Base-by-base conservation (phyloP, 2,329 filamentous ascomycete species). In the Phaeoacremonium minimum region DNA sequence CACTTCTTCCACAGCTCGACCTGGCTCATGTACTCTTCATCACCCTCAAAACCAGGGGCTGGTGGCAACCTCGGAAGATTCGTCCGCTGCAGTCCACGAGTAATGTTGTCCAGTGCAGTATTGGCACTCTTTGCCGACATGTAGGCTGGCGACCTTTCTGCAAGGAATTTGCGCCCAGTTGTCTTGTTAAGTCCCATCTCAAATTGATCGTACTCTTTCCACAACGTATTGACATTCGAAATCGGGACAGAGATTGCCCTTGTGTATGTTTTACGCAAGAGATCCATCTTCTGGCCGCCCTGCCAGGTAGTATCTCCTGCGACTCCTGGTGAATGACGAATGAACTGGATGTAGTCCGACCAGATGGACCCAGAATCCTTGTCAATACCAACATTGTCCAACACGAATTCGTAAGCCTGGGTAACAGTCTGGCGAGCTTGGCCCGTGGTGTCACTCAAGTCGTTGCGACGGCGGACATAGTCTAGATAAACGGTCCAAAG, bases 201-300 rank as follows among this genome's bases (percentile, higher is more conserved):
- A 54, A 98, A 98, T 48, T 87, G 83, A 57, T 97, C 90, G 55
- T 98, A 98, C 54, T 98, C 91, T 58, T 94, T 95, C 94, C 93
- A 98, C 12, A 98, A 67, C 35, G 75, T 77, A 52, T 91, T 87
- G 33, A 95, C 79, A 19, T 84, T 85, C 37, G 83, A 79, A 45
- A 88, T 95, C 5, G 94, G 94, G 28, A 96, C 79, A 46, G 80
- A 83, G 40, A 96, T 87, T 12, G 91, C 91, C 36, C 84, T 84
- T 52, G 96, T 90, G 57, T 96, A 98, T 1, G 87, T 86, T 57
- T 94, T 95, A 41, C 93, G 83, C 35, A 98, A 66, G 48, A 86
- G 73, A 51, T 98, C 93, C 85, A 95, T 95, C 71, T 98, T 98
- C 57, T 97, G 93, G 63, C 91, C 86, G 55, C 97, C 93, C 61